phyloP scores from a whole-genome alignment of 805 yeast species.

The Kodamaea laetipori region DNA sequence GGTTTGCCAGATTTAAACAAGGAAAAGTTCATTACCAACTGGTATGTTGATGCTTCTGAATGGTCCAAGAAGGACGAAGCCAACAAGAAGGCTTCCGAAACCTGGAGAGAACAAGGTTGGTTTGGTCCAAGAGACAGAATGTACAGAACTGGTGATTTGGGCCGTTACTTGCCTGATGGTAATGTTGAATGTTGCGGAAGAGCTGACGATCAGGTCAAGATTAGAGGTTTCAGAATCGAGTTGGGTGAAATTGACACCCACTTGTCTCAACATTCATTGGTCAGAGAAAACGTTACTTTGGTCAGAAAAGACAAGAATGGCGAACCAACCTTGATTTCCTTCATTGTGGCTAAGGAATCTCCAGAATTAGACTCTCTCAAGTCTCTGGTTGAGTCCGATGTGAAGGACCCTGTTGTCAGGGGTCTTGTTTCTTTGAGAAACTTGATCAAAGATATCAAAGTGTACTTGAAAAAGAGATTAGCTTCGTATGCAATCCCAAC shows the following conservation, averaged over 20 bases:
- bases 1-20: constrained; percentile 86
- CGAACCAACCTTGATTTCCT: constrained; percentile 89
- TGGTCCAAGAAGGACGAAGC: constrained; percentile 62
- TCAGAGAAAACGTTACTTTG: constrained; percentile 89
- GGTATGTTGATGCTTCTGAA: constrained; percentile 74
- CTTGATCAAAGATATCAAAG: constrained; percentile 77
- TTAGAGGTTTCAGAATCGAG: constrained; percentile 97
- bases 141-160: constrained; percentile 96
- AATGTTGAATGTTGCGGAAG: constrained; percentile 98
- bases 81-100: constrained; percentile 44
- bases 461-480: constrained; percentile 76
- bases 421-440: constrained; percentile 78
- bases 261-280: constrained; percentile 87
- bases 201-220: constrained; percentile 98
- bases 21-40: constrained; percentile 84
- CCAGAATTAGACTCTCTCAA: constrained; percentile 51
- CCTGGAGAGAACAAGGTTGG: constrained; percentile 79
- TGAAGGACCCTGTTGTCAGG: constrained; percentile 66
- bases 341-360: constrained; percentile 69
- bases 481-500: constrained; percentile 95
- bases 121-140: constrained; percentile 93
- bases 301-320: constrained; percentile 90
- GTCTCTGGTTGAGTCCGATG: constrained; percentile 45
- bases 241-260: constrained; percentile 98
- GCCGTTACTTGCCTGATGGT: constrained; percentile 95